Conservation (phyloP, 2,329 filamentous ascomycete genomes). For the Neonectria neomacrospora region DNA sequence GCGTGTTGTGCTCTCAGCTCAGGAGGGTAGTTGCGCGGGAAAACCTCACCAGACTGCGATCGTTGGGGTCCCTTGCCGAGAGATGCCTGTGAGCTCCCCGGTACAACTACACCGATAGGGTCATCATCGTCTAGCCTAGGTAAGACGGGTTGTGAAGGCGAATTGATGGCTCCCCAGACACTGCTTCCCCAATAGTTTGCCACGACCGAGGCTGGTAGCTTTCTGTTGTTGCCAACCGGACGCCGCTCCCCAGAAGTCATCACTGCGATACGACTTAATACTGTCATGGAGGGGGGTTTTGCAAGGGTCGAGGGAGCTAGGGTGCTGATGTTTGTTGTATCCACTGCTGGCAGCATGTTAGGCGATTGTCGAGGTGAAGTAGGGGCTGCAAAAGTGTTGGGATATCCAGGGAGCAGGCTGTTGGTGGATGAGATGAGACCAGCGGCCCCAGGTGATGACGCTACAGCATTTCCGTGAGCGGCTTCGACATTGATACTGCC, state of each 20-base stretch:
- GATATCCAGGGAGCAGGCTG: conserved; percentile 75
- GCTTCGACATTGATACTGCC: conserved; percentile 55
- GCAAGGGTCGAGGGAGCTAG: conserved; percentile 86
- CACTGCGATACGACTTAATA: conserved; percentile 86
- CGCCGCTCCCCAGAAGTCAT: conserved; percentile 81
- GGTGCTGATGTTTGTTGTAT: conserved; percentile 64
- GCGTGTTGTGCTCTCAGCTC: conserved; percentile 88
- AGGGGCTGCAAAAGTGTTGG: conserved; percentile 46
- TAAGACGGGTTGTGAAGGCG: conserved; percentile 46
- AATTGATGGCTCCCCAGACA: conserved; percentile 68
- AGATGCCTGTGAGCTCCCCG: conserved; percentile 45
- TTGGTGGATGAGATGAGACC: conserved; percentile 88
- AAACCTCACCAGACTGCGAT: conserved; percentile 62
- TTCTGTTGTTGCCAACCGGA: conserved; percentile 72
- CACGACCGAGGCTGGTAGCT: conserved; percentile 85
- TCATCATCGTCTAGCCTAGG: conserved; percentile 52
- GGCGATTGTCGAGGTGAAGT: conserved; percentile 43
- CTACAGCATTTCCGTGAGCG: conserved; percentile 53
- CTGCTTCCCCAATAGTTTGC: conserved; percentile 95
- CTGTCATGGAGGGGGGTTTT: conserved; percentile 84
- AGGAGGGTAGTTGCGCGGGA: conserved; percentile 80
- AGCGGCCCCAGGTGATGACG: conserved; percentile 74
- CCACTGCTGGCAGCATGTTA: conserved; percentile 53
- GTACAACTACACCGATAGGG: conserved; percentile 55
- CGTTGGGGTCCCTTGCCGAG: conserved; percentile 46